Evolutionary conservation across 768 basidiomycete species (phyloP), one percentile per base, ranked within the genome.

Genomic region (Boletus barrowsii): DNA sequence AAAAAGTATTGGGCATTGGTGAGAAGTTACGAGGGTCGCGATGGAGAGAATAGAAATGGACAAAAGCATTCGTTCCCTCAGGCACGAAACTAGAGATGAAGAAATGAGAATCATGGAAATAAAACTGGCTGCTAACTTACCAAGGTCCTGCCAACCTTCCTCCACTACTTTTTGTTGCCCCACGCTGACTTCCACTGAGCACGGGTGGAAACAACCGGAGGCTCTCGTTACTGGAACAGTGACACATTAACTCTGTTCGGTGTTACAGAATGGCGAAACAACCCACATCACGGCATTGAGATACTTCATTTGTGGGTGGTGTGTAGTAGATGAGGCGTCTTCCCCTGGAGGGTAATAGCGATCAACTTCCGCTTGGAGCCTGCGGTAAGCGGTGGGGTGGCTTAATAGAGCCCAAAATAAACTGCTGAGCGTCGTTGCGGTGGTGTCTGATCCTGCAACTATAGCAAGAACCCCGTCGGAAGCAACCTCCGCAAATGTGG

Each of bases 171-270:
- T 57, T 66, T 2, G 66, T 70, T 4, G 70, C 66, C 15, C 68
- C 68, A 32, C 82, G 76, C 54, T 78, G 78, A 42, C 73, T 72
- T 30, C 79, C 78, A 47, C 75, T 76, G 35, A 80, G 72, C 32
- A 83, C 66, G 11, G 82, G 74, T 13, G 81, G 79, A 53, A 73
- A 74, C 18, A 83, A 67, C 37, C 81, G 75, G 29, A 83, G 66
- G 1, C 73, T 66, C 55, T 83, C 82, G 39, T 81, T 80, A 56
- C 81, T 82, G 54, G 41, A 45, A 43, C 14, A 46, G 61, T 18
- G 58, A 55, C 55, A 11, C 46, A 49, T 61, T 42, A 63, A 30
- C 42, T 39, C 20, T 55, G 42, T 41, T 43, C 44, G 39, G 35
- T n/a, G 9, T 9, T n/a, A 45, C 29, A 49, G 54, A 45, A 56